Base-by-base conservation (phyloP, 2,329 filamentous ascomycete genomes). In the Lithohypha guttulata region DNA sequence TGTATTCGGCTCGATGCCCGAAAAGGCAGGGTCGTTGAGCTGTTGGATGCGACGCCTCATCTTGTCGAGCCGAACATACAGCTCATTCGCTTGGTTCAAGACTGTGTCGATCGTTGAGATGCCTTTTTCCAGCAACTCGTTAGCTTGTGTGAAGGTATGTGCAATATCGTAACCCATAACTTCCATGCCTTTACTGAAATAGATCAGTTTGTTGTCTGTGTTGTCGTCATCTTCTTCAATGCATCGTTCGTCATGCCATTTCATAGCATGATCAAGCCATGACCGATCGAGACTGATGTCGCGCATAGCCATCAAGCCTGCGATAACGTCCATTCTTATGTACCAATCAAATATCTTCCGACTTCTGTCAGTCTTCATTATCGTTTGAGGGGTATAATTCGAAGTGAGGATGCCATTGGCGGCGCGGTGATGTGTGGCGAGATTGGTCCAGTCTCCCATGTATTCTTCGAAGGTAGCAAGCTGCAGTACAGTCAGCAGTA, bases 381-480 rank as follows among this genome's bases (percentile, higher is more conserved):
- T 76, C 0, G 77, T 81, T 45, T 86, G 68, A 0, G 85, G 83
- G 0, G 78, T 85, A 55, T 85, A 87, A 0, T 95, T 64, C 29
- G 80, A 75, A 1, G 72, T 81, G 31, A 96, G 65, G 51, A 96
- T 80, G 47, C 84, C 77, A 54, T 82, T 76, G 0, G 91, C 91
- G 8, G 89, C 91, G 55, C 81, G 85, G 57, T 95, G 87, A 57
- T 96, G 91, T 15, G 86, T 84, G 61, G 91, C 80, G 11, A 96
- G 68, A 53, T 93, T 95, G 38, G 93, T 77, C 86, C 86, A 96
- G 56, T 98, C 91, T 9, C 91, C 91, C 31, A 96, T 70, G 53
- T 86, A 93, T 62, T 96, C 91, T 74, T 98, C 91, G 41, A 95
- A 91, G 2, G 84, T 93, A 40, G 87, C 86, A 34, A 96, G 72